These are phyloP conservation scores for Bipolaris cookei DNA, from an alignment of 2,329 filamentous ascomycete genomes.

Conservation along the genomic window DNA sequence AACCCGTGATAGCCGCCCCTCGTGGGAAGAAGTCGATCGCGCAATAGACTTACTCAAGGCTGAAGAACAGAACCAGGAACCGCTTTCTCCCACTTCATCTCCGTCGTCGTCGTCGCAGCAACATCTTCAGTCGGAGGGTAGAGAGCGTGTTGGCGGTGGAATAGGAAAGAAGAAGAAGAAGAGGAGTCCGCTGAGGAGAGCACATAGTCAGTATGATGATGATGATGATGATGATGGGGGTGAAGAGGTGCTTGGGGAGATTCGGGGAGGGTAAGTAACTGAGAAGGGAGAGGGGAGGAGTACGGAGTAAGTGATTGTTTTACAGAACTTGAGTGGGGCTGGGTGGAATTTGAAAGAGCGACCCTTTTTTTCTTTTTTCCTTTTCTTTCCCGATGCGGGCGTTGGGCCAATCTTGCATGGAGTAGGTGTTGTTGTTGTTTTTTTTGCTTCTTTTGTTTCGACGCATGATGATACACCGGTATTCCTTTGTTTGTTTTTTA, in stretches of 20 bases:
- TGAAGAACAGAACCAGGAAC: constrained; percentile 27
- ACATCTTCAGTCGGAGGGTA: background rate
- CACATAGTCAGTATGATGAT: constrained; percentile 41
- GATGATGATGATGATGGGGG: constrained; percentile 22
- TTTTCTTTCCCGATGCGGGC: no score
- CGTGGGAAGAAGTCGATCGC: constrained; percentile 48
- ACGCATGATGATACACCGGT: no score
- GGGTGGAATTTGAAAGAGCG: no score
- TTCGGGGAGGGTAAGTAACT: background rate
- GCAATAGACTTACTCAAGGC: constrained; percentile 44
- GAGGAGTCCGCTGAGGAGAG: constrained; percentile 40
- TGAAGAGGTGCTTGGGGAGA: background rate
- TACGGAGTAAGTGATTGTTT: background rate
- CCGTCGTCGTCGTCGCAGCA: no score
- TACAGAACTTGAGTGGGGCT: no score
- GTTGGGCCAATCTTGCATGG: no score
- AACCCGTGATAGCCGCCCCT: constrained; percentile 46
- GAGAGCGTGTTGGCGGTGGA: background rate
- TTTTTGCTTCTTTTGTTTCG: no score
- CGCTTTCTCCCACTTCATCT: background rate
- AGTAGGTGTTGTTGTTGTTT: no score
- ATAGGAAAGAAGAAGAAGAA: constrained; percentile 24
- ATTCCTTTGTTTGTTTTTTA: no score
- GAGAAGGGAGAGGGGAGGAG: background rate
- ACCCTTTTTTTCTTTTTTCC: no score